Evolutionary conservation across 768 basidiomycete genomes (phyloP).

Genomic region (Astraeus odoratus): DNA sequence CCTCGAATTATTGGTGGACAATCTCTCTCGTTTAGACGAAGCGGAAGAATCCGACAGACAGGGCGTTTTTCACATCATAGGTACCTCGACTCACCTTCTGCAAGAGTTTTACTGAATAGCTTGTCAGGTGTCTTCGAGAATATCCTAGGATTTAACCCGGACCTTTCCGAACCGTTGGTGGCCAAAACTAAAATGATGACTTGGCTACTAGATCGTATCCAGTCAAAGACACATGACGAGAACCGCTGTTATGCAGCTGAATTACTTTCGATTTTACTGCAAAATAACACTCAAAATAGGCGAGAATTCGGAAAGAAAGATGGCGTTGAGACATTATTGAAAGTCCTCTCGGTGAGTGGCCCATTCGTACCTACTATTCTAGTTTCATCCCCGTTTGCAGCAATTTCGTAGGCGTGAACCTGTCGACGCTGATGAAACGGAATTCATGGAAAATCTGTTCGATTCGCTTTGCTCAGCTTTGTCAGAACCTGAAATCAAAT

Average conservation of each 20-base stretch:
- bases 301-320: conserved; percentile 62
- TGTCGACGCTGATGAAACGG: conserved; percentile 79
- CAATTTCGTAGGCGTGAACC: conserved; percentile 87
- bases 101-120: conserved; percentile 1
- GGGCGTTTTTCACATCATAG: conserved; percentile 91
- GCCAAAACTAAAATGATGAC: conserved; percentile 66
- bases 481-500: conserved; percentile 71
- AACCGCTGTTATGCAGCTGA: conserved; percentile 94
- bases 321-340: conserved; percentile 72
- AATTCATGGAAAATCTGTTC: conserved; percentile 98
- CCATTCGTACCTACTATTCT: conserved; percentile 1
- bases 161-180: conserved; percentile 62
- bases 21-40: conserved; percentile 84
- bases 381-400: conserved; percentile 33
- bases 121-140: conserved; percentile 85
- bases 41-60: conserved; percentile 84
- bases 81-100: conserved; percentile 29
- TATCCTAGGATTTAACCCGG: conserved; percentile 77
- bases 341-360: conserved; percentile 69
- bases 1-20: conserved; percentile 84
- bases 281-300: conserved; percentile 64
- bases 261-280: conserved; percentile 84
- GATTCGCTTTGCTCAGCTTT: conserved; percentile 84
- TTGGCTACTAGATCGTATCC: conserved; percentile 77
- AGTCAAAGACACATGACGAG: conserved; percentile 70